Conservation (phyloP, 1,284 basidiomycete species). For the Melampsora abietis-canadensis region DNA sequence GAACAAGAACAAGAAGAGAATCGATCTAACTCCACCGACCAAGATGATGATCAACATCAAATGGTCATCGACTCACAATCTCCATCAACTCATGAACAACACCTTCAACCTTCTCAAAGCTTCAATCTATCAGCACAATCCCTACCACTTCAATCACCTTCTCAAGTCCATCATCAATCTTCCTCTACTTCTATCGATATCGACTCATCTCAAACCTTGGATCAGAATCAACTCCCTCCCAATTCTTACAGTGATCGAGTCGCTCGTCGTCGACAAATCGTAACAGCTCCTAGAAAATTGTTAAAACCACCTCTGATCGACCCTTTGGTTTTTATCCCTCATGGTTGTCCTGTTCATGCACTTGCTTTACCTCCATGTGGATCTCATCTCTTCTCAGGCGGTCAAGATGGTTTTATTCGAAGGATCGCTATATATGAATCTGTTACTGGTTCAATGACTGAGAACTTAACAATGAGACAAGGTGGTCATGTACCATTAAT, state of each 20-base stretch:
- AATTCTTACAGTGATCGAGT: constrained; percentile 25
- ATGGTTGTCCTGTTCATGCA: constrained; percentile 79
- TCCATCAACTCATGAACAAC: constrained; percentile 48
- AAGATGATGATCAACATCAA: constrained; percentile 31
- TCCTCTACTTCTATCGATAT: constrained; percentile 48
- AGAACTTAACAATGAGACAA: constrained; percentile 79
- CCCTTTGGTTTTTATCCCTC: constrained; percentile 84
- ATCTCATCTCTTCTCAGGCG: constrained; percentile 82
- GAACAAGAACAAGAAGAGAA: constrained; percentile 45
- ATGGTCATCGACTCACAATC: constrained; percentile 14
- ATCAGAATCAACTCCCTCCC: not conserved
- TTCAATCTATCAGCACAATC: constrained; percentile 63
- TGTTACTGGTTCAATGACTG: constrained; percentile 80
- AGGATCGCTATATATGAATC: constrained; percentile 71
- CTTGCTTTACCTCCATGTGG: constrained; percentile 81
- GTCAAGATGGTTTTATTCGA: constrained; percentile 87
- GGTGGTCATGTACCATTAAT: constrained; percentile 82
- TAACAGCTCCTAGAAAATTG: constrained; percentile 45
- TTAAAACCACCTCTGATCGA: constrained; percentile 60
- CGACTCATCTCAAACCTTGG: constrained; percentile 15
- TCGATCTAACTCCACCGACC: constrained; percentile 40
- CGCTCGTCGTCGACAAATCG: constrained; percentile 2
- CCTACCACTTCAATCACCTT: constrained; percentile 54
- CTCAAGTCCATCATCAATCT: constrained; percentile 62
- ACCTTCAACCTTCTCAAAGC: constrained; percentile 59